A percentile compares a stretch with the other conserved stretches of the same genome.
phyloP scores from a whole-genome alignment of 1,284 basidiomycete species.

The Jaminaea rosea region DNA sequence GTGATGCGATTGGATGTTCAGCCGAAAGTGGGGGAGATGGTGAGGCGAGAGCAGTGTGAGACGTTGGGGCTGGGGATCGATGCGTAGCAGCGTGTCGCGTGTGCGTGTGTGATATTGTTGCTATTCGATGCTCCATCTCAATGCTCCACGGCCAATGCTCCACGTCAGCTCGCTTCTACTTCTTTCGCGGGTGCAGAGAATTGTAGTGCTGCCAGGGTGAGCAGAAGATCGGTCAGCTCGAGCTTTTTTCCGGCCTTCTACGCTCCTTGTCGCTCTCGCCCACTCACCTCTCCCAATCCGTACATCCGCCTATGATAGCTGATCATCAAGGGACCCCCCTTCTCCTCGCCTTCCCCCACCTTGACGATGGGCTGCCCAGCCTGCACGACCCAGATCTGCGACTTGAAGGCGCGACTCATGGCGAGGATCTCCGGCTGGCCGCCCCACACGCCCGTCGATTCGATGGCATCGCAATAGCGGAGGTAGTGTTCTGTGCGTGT shows the following conservation, averaged over 20 bases:
- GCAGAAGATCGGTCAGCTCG: background rate
- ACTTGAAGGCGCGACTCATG: constrained; percentile 68
- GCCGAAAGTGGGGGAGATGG: too few relatives aligned
- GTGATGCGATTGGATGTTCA: too few relatives aligned
- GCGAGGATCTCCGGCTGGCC: constrained; percentile 95
- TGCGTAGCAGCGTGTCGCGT: too few relatives aligned
- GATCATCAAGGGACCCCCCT: constrained; percentile 15
- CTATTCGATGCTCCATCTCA: too few relatives aligned
- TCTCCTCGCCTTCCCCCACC: constrained; percentile 60
- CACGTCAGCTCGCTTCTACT: too few relatives aligned
- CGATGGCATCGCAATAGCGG: constrained; percentile 70
- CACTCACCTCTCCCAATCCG: constrained; percentile 35
- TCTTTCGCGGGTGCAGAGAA: constrained; percentile 33
- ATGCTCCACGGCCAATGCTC: too few relatives aligned
- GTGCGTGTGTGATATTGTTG: too few relatives aligned
- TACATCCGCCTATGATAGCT: constrained; percentile 44
- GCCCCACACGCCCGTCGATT: constrained; percentile 82
- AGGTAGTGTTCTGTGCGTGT: constrained; percentile 55
- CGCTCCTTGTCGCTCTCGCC: background rate
- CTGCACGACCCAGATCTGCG: constrained; percentile 89
- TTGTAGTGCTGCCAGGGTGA: constrained; percentile 35
- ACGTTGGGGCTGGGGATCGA: too few relatives aligned
- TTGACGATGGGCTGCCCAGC: constrained; percentile 64
- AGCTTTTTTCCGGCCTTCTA: background rate
- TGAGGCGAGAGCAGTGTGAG: too few relatives aligned